Evolutionary conservation across 345 rosid genomes (phyloP).

Genomic region (Eucalyptus victrix): DNA sequence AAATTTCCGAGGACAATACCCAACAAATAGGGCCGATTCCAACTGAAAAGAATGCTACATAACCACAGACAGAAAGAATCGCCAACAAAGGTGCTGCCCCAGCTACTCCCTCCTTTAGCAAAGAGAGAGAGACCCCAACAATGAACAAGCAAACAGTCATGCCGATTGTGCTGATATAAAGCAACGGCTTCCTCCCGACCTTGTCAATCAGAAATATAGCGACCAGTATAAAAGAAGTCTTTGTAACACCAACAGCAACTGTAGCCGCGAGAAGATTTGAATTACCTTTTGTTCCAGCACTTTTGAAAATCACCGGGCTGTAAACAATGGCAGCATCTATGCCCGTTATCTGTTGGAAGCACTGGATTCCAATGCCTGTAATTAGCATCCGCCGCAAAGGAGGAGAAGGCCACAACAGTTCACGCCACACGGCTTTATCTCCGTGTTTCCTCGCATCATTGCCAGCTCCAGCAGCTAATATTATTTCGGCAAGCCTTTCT

Average conservation of each 20-base stretch:
- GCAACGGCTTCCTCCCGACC: constrained; percentile 63
- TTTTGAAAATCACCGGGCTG: constrained; percentile 56
- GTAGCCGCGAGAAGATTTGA: constrained; percentile 63
- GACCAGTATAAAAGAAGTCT: constrained; percentile 52
- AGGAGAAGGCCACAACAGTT: constrained; percentile 63
- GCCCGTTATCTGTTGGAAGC: constrained; percentile 80
- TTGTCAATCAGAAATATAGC: constrained; percentile 61
- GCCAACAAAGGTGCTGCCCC: constrained; percentile 18
- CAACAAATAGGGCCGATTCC: constrained; percentile 63
- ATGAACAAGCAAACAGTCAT: constrained; percentile 45
- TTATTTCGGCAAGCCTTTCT: constrained; percentile 65
- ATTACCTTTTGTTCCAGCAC: constrained; percentile 49
- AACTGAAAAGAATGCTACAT: constrained; percentile 54
- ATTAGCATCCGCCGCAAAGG: constrained; percentile 49
- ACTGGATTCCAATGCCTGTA: constrained; percentile 79
- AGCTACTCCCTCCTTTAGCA: constrained; percentile 12
- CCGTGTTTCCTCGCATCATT: constrained; percentile 13
- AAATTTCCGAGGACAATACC: constrained; percentile 57
- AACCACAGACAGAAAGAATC: constrained; percentile 32
- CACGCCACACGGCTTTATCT: constrained; percentile 66
- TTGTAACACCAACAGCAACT: constrained; percentile 65
- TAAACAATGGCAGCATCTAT: constrained; percentile 66
- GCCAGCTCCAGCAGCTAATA: constrained; percentile 37
- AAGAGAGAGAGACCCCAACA: constrained; percentile 21
- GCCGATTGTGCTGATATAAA: constrained; percentile 51